These are phyloP conservation scores for Ambispora gerdemannii DNA, from an alignment of 192 early-diverging fungal genomes.

Conservation along the genomic window DNA sequence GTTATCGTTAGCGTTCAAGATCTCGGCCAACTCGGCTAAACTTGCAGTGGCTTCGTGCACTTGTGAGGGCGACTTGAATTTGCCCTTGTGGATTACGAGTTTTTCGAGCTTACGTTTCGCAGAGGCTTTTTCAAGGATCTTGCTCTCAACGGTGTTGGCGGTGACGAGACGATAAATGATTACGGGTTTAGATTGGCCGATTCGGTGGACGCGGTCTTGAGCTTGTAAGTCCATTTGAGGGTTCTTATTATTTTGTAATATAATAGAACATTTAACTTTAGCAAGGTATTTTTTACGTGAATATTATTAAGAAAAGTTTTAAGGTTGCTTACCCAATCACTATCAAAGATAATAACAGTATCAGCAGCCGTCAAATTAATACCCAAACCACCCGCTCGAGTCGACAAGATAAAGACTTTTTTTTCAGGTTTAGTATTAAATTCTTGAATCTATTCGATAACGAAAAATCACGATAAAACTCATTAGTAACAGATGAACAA, in stretches of 20 bases:
- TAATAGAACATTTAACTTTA: not conserved
- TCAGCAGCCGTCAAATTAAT: constrained; percentile 97
- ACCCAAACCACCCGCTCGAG: constrained; percentile 93
- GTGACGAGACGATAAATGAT: constrained; percentile 88
- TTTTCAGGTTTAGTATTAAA: constrained; percentile 62
- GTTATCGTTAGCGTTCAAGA: constrained; percentile 68
- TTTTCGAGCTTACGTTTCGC: constrained; percentile 89
- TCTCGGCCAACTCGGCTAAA: constrained; percentile 67
- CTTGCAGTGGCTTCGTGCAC: constrained; percentile 32
- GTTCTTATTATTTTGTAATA: constrained; percentile 59
- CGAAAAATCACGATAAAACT: constrained; percentile 6
- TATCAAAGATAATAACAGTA: constrained; percentile 94
- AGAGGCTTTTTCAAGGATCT: constrained; percentile 76
- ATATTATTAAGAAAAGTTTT: not conserved
- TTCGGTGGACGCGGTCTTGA: constrained; percentile 93
- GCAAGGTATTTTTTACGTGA: not conserved
- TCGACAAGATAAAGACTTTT: constrained; percentile 88
- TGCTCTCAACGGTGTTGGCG: constrained; percentile 78
- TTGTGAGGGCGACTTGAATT: constrained; percentile 61
- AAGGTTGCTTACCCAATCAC: constrained; percentile 74
- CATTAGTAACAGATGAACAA: too few relatives aligned
- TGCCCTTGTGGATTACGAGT: constrained; percentile 90
- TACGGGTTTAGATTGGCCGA: constrained; percentile 91
- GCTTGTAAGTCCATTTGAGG: constrained; percentile 98
- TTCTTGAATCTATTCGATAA: constrained; percentile 57